Evolutionary conservation across 805 yeast genomes (phyloP).

Genomic region (Metschnikowia arizonensis): DNA sequence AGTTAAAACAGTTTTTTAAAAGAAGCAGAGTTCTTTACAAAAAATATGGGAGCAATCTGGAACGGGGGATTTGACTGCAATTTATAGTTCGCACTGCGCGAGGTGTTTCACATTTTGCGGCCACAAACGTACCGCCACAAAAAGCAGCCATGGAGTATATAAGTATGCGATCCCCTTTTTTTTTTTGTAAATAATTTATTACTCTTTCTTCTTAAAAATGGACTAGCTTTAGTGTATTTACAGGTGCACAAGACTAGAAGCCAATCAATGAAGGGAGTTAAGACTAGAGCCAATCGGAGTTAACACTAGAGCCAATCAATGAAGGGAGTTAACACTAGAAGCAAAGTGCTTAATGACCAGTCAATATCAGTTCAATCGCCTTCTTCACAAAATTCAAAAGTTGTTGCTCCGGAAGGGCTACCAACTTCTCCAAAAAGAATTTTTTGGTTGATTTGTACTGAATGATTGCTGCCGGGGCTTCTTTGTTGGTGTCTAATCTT

Average conservation of each 20-base stretch:
- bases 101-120: not conserved
- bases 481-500: not conserved
- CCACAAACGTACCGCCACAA: not conserved
- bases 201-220: too few relatives aligned
- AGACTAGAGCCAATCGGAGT: too few relatives aligned
- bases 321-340: too few relatives aligned
- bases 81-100: constrained; percentile 1
- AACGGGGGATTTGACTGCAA: not conserved
- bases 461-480: not conserved
- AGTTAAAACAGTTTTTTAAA: too few relatives aligned
- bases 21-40: too few relatives aligned
- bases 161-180: not conserved
- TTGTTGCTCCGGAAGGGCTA: not conserved
- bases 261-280: too few relatives aligned
- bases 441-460: constrained; percentile 1
- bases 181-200: too few relatives aligned
- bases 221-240: too few relatives aligned
- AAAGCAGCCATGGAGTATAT: not conserved
- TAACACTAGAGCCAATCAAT: too few relatives aligned
- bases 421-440: not conserved
- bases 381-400: not conserved
- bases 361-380: not conserved
- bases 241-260: too few relatives aligned
- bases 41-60: too few relatives aligned
- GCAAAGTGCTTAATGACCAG: not conserved